Base-by-base conservation (phyloP, 192 early-diverging fungal genomes). In the Backusella mclennaniae region DNA sequence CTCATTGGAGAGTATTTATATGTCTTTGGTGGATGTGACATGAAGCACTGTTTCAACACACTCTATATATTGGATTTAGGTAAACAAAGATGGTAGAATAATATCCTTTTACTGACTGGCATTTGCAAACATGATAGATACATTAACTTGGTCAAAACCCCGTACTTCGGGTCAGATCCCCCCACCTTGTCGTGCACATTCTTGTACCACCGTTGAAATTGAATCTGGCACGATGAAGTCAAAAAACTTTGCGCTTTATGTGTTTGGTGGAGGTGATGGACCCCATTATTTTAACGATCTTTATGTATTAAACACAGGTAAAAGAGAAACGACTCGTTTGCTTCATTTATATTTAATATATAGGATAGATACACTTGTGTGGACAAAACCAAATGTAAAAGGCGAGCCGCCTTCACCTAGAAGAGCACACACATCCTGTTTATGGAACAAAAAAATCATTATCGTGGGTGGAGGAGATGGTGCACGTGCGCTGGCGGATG, bases 401-500 rank as follows among this genome's bases (percentile, higher is more conserved):
- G 93, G 91, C 3, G 73, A 78, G 3, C 76, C 71, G 3, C 94
- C 94, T 19, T 85, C 87, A 35, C 87, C 92, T 31, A 86, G 96
- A 12, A 89, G 96, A 29, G 94, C 96, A 15, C 96, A 97, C 75
- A 89, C 92, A 9, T 91, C 92, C 3, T 95, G 92, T 83, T 87
- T 92, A 67, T 93, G 92, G 78, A 87, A 92, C 66, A 90, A 90
- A 8, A 85, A 85, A 19, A 86, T 96, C 33, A 94, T 96, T 59
- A 79, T 97, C 49, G 95, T 95, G 83, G 96, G 94, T 33, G 96
- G 96, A 12, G 96, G 96, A 21, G 94, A 97, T 78, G 96, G 96
- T 3, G 86, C 88, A 35, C 87, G 86, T n/a, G 94, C 96, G 7
- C 82, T 97, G 42, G 89, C 92, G 73, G 96, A 97, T 80, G 83